These are phyloP conservation scores for Chaetothyriales sp. DNA, from an alignment of 2,329 filamentous ascomycete genomes.

Conservation along the genomic window DNA sequence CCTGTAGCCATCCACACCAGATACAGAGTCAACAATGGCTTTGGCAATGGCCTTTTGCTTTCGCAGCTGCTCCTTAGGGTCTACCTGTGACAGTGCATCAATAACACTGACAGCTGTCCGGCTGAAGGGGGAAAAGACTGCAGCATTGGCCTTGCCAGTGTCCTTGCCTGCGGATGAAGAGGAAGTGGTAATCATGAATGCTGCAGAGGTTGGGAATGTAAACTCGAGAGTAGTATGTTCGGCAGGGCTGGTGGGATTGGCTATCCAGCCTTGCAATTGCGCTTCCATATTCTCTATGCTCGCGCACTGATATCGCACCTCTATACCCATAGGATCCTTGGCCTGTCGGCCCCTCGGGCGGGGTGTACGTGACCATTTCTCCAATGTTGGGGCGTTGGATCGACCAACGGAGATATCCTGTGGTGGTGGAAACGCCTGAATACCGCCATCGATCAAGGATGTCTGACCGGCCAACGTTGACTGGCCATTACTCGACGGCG, in stretches of 20 bases:
- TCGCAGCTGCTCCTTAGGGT: constrained; percentile 10
- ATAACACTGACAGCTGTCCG: constrained; percentile 13
- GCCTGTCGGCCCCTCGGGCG: constrained; percentile 12
- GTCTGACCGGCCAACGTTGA: not conserved
- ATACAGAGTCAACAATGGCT: constrained; percentile 10
- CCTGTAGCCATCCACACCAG: constrained; percentile 10
- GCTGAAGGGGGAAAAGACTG: constrained; percentile 9
- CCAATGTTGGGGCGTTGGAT: not conserved
- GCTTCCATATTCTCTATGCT: constrained; percentile 12
- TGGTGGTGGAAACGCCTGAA: not conserved
- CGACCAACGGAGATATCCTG: not conserved
- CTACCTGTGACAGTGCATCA: constrained; percentile 10
- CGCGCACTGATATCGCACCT: constrained; percentile 9
- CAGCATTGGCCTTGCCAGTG: constrained; percentile 4
- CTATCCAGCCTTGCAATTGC: constrained; percentile 10
- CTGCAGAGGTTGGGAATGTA: constrained; percentile 11
- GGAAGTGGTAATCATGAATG: constrained; percentile 11
- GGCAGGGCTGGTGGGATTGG: constrained; percentile 8
- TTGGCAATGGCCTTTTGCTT: constrained; percentile 14
- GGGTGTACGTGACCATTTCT: constrained; percentile 1
- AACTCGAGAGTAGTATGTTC: constrained; percentile 16
- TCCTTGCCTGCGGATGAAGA: not conserved
- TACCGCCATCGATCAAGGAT: not conserved
- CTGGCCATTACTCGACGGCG: not conserved
- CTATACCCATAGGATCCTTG: constrained; percentile 14